Evolutionary conservation across 306 rosid species (phyloP).

Genomic region (Mucuna pruriens): DNA sequence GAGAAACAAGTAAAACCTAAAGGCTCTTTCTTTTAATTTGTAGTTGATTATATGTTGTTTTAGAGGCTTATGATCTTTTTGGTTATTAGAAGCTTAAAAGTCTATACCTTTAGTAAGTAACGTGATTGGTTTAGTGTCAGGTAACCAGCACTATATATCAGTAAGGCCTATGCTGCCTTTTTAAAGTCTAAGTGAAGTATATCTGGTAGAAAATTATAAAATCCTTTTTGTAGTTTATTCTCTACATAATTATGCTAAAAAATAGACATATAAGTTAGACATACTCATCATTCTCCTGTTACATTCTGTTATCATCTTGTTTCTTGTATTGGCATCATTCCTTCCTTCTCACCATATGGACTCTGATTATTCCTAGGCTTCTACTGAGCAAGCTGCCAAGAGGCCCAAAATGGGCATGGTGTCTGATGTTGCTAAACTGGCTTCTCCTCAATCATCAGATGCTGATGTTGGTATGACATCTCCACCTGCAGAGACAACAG

Average conservation of each 20-base stretch:
- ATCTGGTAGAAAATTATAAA: slow-evolving; percentile 9
- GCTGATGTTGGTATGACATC: slow-evolving; percentile 49
- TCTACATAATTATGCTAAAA: neutral
- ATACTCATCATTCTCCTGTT: slow-evolving; percentile 2
- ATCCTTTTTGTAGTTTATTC: slow-evolving; percentile 27
- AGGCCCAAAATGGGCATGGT: slow-evolving; percentile 63
- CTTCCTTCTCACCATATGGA: slow-evolving; percentile 27
- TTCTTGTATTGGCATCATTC: slow-evolving; percentile 11
- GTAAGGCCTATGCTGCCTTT: slow-evolving; percentile 26
- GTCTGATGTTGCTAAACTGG: slow-evolving; percentile 58
- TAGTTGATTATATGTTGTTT: slow-evolving; percentile 28
- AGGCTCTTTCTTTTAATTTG: slow-evolving; percentile 27
- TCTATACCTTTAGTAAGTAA: slow-evolving; percentile 19
- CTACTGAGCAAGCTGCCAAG: slow-evolving; percentile 75
- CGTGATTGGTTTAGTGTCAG: slow-evolving; percentile 13
- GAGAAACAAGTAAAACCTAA: slow-evolving; percentile 73
- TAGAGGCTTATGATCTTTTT: slow-evolving; percentile 20
- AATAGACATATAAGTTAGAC: slow-evolving; percentile 18
- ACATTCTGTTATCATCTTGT: slow-evolving; percentile 23
- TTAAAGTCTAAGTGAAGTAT: slow-evolving; percentile 8
- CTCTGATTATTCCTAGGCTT: slow-evolving; percentile 60
- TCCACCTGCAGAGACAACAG: slow-evolving; percentile 51
- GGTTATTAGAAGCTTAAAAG: slow-evolving; percentile 20
- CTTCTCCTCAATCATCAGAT: slow-evolving; percentile 61
- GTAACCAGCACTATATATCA: slow-evolving; percentile 12